These are phyloP conservation scores for Coprinopsis sp. DNA, from an alignment of 768 basidiomycete genomes.

Conservation along the genomic window DNA sequence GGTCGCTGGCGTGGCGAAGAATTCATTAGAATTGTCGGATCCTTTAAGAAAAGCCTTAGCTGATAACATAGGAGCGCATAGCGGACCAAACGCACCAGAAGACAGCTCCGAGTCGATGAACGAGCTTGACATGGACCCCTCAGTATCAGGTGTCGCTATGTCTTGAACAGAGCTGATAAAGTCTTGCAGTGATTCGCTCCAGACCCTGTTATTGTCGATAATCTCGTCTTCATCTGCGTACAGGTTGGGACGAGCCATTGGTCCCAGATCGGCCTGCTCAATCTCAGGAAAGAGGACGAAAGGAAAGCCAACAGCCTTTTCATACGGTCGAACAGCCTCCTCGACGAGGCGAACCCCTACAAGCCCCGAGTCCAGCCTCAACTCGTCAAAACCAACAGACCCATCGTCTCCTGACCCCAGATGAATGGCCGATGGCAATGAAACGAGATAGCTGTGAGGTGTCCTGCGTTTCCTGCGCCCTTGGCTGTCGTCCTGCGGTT, in stretches of 20 bases:
- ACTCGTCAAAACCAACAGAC: background rate
- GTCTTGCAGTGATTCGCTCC: conserved; percentile 38
- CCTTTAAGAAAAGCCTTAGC: background rate
- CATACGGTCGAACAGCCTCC: conserved; percentile 34
- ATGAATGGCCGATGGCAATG: background rate
- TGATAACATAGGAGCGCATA: background rate
- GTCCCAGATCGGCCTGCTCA: conserved; percentile 12
- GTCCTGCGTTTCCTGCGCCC: background rate
- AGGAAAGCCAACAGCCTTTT: conserved; percentile 40
- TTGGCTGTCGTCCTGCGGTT: background rate
- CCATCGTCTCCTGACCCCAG: background rate
- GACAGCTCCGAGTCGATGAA: conserved; percentile 7
- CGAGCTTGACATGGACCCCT: conserved; percentile 6
- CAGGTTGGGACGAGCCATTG: conserved; percentile 11
- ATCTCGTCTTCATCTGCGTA: conserved; percentile 32
- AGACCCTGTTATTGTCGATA: conserved; percentile 29
- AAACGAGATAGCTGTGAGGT: conserved; percentile 5
- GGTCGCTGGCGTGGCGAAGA: conserved; percentile 43
- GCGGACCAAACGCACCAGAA: background rate
- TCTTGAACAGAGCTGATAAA: conserved; percentile 26
- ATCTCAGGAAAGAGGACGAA: conserved; percentile 20
- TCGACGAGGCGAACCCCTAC: conserved; percentile 34
- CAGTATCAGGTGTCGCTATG: background rate
- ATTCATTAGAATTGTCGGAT: conserved; percentile 25
- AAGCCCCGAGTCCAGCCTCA: conserved; percentile 33